These are phyloP conservation scores for Chenopodium formosanum DNA, from an alignment of 148 eudicot genomes.

Conservation along the genomic window DNA sequence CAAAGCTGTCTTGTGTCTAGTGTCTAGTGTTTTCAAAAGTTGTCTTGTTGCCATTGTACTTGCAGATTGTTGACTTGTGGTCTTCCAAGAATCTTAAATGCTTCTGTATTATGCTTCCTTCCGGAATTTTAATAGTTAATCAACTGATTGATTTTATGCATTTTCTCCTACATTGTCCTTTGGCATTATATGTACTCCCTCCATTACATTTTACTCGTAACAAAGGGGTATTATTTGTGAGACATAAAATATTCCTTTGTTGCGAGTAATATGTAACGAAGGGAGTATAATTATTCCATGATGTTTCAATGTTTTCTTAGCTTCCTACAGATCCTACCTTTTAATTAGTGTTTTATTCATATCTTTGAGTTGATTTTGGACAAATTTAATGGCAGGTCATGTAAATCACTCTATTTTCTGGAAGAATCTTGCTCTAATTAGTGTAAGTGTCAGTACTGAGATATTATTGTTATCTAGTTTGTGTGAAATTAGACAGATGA, in stretches of 20 bases:
- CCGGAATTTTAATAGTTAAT: not conserved
- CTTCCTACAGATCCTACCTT: not conserved
- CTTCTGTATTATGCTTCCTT: not conserved
- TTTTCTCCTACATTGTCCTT: not conserved
- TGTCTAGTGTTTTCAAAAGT: too few relatives aligned
- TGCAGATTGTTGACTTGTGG: not conserved
- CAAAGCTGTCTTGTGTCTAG: too few relatives aligned
- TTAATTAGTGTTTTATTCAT: not conserved
- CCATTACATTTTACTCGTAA: too few relatives aligned
- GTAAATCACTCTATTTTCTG: conserved; percentile 93
- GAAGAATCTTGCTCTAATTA: conserved; percentile 88
- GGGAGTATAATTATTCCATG: not conserved
- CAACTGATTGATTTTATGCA: not conserved
- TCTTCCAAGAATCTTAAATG: not conserved
- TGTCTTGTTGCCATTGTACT: not conserved
- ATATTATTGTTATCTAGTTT: not conserved
- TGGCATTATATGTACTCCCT: not conserved
- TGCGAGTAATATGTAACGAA: too few relatives aligned
- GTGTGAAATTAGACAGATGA: not conserved
- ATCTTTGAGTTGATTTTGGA: not conserved
- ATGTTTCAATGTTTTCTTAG: not conserved
- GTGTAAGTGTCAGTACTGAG: conserved; percentile 36
- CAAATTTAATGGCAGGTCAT: conserved; percentile 56
- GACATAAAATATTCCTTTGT: too few relatives aligned
- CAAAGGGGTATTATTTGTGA: too few relatives aligned